Evolutionary conservation across 2,329 filamentous ascomycete species (phyloP), one percentile per base, ranked within the genome.

Genomic region (Hirsutella thompsonii): DNA sequence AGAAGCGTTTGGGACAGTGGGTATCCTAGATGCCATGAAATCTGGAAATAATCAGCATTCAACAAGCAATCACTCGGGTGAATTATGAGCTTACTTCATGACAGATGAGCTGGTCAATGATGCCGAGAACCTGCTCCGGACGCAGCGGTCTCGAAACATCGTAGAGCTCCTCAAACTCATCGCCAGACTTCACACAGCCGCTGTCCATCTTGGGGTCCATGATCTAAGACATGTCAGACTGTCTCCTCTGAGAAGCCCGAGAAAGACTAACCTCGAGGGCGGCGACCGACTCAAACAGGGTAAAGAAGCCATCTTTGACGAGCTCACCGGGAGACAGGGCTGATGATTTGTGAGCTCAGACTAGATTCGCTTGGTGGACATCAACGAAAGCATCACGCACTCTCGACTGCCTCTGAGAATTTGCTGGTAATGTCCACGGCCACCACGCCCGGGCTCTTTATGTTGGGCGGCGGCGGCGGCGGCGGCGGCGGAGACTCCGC

Each of bases 131-230:
- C 60, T 98, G 82, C 50, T 83, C 77, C 1, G 87, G 83, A 13
- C 81, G 67, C 33, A 94, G 64, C 6, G 74, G 66, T 37, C 70
- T 68, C 35, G 75, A 66, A 33, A 88, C 76, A 54, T 94, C 81
- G 59, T 90, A 94, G 39, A 83, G 74, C 47, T 90, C 82, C 44
- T 94, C 85, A 28, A 90, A 74, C n/a, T 79, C 78, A 54, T 94
- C 86, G 23, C 81, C 83, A 8, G 82, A 76, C 18, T 77, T 72
- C 6, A 93, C 68, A 49, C 82, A 88, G 21, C 92, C 92, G 55
- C 87, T 95, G 61, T 98, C 92, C 92, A 98, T 98, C 63, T 96
- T 98, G 1, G 85, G 81, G 55, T 98, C 92, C 86, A 95, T 95
- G 52, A 98, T 94, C 92, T 98, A 53, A 20, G 33, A 9, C 34